Evolutionary conservation across 2,329 filamentous ascomycete genomes (phyloP).

Genomic region (Aureobasidium sp.): DNA sequence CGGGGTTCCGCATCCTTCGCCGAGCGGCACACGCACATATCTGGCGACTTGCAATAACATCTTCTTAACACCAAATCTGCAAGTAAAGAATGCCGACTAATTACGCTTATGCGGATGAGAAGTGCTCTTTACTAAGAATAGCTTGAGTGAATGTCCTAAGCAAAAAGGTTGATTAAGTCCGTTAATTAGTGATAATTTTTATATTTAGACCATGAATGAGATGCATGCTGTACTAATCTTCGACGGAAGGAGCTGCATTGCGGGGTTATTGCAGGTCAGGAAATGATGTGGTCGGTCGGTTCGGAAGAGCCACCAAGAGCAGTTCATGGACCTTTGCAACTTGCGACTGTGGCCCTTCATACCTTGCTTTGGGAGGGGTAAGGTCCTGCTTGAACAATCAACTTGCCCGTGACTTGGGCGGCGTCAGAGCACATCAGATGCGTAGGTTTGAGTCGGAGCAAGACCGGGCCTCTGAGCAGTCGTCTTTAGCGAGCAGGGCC

Average conservation of each 20-base stretch:
- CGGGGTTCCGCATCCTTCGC: not conserved
- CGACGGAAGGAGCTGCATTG: not conserved
- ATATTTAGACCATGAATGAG: not conserved
- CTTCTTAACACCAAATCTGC: not conserved
- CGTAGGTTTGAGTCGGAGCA: no score
- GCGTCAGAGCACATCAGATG: no score
- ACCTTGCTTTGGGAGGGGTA: not conserved
- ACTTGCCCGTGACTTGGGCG: no score
- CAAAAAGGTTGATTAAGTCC: not conserved
- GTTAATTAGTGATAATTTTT: conserved; percentile 10
- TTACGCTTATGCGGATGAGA: conserved; percentile 7
- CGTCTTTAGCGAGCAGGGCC: not conserved
- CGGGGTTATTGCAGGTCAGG: not conserved
- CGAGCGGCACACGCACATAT: not conserved
- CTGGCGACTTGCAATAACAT: not conserved
- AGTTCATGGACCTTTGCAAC: not conserved
- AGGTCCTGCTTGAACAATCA: not conserved
- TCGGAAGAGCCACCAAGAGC: not conserved
- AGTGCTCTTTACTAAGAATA: conserved; percentile 1
- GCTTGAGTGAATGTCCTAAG: not conserved
- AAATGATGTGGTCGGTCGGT: not conserved
- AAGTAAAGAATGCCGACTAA: conserved; percentile 7
- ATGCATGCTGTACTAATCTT: not conserved
- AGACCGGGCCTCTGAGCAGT: not conserved
- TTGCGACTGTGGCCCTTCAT: not conserved